Percentiles rank a stretch among this genome's conserved stretches.
These are phyloP conservation scores for Neonectria punicea DNA, from an alignment of 2,329 filamentous ascomycete genomes.

Conservation along the genomic window DNA sequence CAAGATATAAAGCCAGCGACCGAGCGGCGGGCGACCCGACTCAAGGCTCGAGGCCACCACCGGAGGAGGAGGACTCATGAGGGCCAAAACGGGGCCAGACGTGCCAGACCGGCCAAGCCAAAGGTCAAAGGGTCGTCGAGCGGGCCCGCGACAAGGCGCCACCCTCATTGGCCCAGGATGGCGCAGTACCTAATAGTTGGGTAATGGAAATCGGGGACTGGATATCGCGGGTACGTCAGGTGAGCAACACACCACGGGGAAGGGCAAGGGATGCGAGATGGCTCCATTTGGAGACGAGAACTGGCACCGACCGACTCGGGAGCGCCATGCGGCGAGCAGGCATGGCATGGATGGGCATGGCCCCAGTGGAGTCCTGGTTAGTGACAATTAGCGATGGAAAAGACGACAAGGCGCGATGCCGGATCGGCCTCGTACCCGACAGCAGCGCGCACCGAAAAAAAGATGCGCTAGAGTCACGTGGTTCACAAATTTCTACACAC, in stretches of 20 bases:
- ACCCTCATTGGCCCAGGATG: constrained; percentile 45
- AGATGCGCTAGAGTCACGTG: too few relatives aligned
- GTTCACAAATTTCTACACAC: too few relatives aligned
- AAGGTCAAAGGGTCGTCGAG: background rate
- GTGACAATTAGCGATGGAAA: constrained; percentile 24
- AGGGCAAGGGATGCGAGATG: constrained; percentile 15
- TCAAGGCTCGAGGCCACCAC: background rate
- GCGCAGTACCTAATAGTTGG: constrained; percentile 50
- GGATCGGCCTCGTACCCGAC: constrained; percentile 28
- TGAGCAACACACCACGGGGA: constrained; percentile 43
- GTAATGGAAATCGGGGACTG: constrained; percentile 61
- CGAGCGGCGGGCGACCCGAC: constrained; percentile 21
- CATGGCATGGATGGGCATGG: background rate
- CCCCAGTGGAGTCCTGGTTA: too few relatives aligned
- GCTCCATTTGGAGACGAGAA: background rate
- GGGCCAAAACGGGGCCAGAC: constrained; percentile 1
- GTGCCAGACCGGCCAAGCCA: background rate
- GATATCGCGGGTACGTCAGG: constrained; percentile 44
- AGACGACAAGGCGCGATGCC: constrained; percentile 32
- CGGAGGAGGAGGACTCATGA: constrained; percentile 18
- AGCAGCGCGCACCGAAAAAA: background rate
- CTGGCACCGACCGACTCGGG: constrained; percentile 6
- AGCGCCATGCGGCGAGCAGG: constrained; percentile 16
- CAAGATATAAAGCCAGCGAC: constrained; percentile 21
- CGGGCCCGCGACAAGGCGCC: constrained; percentile 13